Evolutionary conservation across 2,329 filamentous ascomycete genomes (phyloP).

Genomic region (Alternaria metachromatica): DNA sequence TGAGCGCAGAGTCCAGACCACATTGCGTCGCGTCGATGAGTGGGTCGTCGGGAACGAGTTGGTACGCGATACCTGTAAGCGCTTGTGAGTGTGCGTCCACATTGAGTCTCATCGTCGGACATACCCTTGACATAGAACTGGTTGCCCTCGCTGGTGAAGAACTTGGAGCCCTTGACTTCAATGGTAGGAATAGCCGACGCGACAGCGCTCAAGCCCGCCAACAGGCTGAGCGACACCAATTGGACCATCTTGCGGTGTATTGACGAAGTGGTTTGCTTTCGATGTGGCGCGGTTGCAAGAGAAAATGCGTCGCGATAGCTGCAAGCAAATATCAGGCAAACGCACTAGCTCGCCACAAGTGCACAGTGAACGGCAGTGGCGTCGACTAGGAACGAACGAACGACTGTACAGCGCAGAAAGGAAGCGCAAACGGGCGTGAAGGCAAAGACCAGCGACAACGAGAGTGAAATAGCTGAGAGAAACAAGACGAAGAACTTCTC

Average conservation of each 20-base stretch:
- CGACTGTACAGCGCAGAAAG: not conserved
- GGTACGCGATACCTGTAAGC: conserved; percentile 72
- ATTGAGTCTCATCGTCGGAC: not conserved
- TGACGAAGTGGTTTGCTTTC: not conserved
- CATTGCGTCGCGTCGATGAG: conserved; percentile 79
- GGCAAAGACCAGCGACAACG: not conserved
- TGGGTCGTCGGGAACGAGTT: conserved; percentile 72
- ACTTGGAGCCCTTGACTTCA: conserved; percentile 75
- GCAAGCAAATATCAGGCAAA: not conserved
- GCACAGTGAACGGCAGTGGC: not conserved
- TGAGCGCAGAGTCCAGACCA: conserved; percentile 74
- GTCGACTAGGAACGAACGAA: not conserved
- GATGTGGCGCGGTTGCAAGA: not conserved
- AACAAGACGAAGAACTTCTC: not conserved
- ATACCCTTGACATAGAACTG: conserved; percentile 86
- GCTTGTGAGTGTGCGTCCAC: conserved; percentile 7
- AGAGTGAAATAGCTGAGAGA: not conserved
- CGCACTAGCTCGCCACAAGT: not conserved
- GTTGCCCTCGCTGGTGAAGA: conserved; percentile 80
- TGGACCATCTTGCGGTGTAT: conserved; percentile 13
- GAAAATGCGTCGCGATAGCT: not conserved
- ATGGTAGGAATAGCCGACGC: conserved; percentile 61
- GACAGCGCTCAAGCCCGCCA: conserved; percentile 44
- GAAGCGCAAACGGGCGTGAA: not conserved
- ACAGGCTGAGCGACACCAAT: conserved; percentile 15